Evolutionary conservation across 805 yeast species (phyloP), one percentile per base, ranked within the genome.

Genomic region (Candida dendrica): DNA sequence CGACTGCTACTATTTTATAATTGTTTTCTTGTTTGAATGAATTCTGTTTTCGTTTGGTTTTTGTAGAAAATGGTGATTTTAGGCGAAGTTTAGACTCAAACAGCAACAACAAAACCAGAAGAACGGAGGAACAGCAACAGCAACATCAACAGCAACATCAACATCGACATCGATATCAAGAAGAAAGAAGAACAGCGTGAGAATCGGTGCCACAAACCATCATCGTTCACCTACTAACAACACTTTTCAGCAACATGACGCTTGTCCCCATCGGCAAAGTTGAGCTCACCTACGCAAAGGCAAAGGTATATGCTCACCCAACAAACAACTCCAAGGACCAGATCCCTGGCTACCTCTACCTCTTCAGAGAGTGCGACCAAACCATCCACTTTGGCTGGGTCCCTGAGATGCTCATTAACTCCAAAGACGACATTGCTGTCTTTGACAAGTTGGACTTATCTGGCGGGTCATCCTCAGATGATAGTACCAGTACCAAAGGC

Each of bases 301-400:
- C 88, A 2, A 81, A 84, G 56, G 93, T 84, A 6, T 89, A 79
- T 59, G 73, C 90, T 3, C 98, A 93, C 60, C 95, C 95, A 3
- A 76, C 93, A 0, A 68, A 75, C 11, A 72, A 80, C 17, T 74
- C 86, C 24, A 69, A 69, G 40, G 96, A 91, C 55, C 90, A 91
- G 56, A 68, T 91, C 17, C 63, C 84, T 0, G 98, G 98, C 2
- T 87, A 74, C 52, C 58, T 93, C 32, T 68, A 84, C 6, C 68
- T 93, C 14, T 74, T 79, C 15, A 69, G 72, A 34, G 84, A 85
- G 14, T 61, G 66, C 37, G 70, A 82, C 55, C 65, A 68, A 47
- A 88, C 83, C 34, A 63, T 81, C 3, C 58, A 77, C 6, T 61
- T 88, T 27, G 77, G 89, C 0, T 87, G 86, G 72, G 71, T 80